These are phyloP conservation scores for Stygiomarasmius scandens DNA, from an alignment of 1,284 basidiomycete genomes.

Conservation along the genomic window DNA sequence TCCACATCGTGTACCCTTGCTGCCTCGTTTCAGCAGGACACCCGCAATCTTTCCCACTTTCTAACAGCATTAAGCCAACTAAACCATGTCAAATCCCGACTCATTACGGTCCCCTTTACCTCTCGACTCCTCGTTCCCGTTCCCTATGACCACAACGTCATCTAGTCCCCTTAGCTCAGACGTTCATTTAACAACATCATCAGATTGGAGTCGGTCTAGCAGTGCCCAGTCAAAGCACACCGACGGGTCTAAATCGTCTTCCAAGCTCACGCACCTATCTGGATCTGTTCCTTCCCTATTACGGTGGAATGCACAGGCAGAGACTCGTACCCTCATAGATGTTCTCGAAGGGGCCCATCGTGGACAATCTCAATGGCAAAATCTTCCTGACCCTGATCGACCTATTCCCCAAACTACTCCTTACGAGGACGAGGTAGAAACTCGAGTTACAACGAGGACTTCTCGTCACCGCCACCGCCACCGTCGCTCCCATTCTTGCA, in stretches of 20 bases:
- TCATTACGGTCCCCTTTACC: no score
- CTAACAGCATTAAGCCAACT: no score
- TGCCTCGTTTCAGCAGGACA: no score
- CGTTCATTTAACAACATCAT: background rate
- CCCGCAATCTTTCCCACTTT: no score
- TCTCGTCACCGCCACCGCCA: slow-evolving; percentile 5
- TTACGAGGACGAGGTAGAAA: background rate
- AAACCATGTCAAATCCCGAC: no score
- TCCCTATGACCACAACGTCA: no score
- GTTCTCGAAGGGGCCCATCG: background rate
- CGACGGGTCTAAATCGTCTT: background rate
- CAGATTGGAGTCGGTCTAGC: background rate
- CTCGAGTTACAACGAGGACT: background rate
- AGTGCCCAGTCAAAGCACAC: background rate
- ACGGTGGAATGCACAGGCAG: background rate
- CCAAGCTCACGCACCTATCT: background rate
- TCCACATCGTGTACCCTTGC: no score
- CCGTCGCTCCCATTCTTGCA: slow-evolving; percentile 13
- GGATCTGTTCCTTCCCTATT: background rate
- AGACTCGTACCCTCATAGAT: background rate
- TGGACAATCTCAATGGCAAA: background rate
- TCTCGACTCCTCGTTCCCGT: no score
- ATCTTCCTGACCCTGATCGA: background rate
- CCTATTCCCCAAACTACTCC: background rate
- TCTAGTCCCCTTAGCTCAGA: background rate